These are phyloP conservation scores for Leishmania tropica DNA, from an alignment of 208 protist genomes.

Conservation along the genomic window DNA sequence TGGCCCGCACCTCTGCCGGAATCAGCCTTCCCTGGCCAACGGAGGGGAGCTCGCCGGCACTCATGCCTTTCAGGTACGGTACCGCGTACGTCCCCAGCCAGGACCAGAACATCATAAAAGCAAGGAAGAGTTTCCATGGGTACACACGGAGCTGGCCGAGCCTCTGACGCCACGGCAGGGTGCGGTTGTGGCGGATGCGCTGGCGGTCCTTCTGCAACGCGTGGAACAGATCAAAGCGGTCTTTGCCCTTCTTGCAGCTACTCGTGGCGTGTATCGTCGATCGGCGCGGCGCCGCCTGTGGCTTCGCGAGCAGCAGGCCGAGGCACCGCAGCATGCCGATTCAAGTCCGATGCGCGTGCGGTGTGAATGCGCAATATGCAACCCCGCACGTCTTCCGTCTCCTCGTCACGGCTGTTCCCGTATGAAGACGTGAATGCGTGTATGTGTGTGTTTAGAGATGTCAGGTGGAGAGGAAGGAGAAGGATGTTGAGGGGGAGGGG, in stretches of 20 bases:
- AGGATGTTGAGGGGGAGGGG: neutral
- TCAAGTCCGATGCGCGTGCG: neutral
- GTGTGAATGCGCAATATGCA: neutral
- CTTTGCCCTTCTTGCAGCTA: conserved; percentile 41
- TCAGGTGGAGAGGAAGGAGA: neutral
- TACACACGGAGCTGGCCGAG: conserved; percentile 49
- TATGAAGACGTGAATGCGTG: neutral
- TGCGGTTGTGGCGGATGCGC: conserved; percentile 37
- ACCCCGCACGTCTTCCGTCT: neutral
- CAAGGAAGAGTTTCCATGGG: conserved; percentile 77
- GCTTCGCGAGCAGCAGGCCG: neutral
- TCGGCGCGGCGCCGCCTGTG: conserved; percentile 25
- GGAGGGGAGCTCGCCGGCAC: conserved; percentile 40
- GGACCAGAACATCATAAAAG: conserved; percentile 78
- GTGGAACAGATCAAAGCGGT: conserved; percentile 51
- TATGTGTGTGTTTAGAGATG: neutral
- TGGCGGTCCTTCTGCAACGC: conserved; percentile 56
- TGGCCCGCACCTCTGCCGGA: conserved; percentile 38
- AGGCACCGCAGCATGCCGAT: conserved; percentile 19
- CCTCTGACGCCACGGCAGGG: conserved; percentile 49
- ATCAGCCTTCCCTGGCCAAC: conserved; percentile 28
- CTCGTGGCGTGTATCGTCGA: conserved; percentile 50
- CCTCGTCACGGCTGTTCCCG: neutral
- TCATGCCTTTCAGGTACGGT: conserved; percentile 61
- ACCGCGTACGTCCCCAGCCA: conserved; percentile 69